Evolutionary conservation across 495 filamentous ascomycete genomes (phyloP), one percentile per base, ranked within the genome.

Genomic region (Letharia columbiana): DNA sequence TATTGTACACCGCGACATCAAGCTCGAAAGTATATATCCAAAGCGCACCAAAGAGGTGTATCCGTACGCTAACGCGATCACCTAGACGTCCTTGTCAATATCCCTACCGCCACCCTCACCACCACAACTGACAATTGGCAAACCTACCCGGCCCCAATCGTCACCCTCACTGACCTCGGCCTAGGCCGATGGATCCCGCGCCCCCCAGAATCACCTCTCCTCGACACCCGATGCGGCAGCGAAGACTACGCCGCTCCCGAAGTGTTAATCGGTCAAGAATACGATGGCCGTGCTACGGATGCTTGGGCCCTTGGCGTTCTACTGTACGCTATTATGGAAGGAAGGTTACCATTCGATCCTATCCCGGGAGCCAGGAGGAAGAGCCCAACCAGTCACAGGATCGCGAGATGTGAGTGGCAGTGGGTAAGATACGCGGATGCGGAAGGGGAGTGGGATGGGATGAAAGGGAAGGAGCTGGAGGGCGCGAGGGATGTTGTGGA

Each of bases 161-260:
- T 91, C 62, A 96, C 92, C 1, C 84, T 98, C 58, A 95, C 91
- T 49, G 94, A 98, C 72, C 82, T 98, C 6, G 94, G 94, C 13
- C 84, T 98, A n/a, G 92, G 90, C 5, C 83, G 91, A 66, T 85
- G 87, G 35, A 88, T 98, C 23, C 85, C 89, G 17, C 82, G 87
- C 49, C 77, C 89, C 73, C 82, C 91, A 69, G 81, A 88, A 45
- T 84, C 82, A 31, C 84, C 86, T 11, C 79, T 93, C 39, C 82
- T 98, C 18, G 88, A 90, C 54, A 96, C 92, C 17, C 83, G 93
- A 18, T 98, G 94, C 73, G 94, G 94, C 23, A 93, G 89, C 44
- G 94, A 97, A 75, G 94, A 98, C 78, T 98, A 98, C 72, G 95
- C 94, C 5, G 91, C 94, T 0, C 94, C 94, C 0, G 94, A 98